Evolutionary conservation across 2,329 filamentous ascomycete species (phyloP), one percentile per base, ranked within the genome.

Genomic region (Alternaria viburni): DNA sequence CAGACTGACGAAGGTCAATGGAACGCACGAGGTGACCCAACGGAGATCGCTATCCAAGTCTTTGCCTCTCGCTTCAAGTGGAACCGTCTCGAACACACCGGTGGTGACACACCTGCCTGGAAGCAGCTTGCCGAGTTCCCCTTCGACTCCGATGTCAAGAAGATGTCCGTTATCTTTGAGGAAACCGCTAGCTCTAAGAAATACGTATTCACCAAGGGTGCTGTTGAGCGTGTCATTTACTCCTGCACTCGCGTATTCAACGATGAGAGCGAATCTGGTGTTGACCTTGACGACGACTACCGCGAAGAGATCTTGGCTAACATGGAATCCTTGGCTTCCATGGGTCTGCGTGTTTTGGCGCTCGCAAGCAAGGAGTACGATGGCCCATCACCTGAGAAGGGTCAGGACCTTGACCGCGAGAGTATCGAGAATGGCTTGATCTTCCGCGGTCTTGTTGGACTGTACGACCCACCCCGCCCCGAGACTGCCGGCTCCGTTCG

Each of bases 401-500:
- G 59, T 10, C 55, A 57, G 8, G 59, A 86, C 21, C 77, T 84
- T 10, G 80, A 86, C 12, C 90, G 93, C 2, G 80, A 82, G 12
- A 81, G 85, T 4, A 85, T 94, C 9, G 93, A 96, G 75, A 82
- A 84, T 44, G 84, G 87, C 32, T 86, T 97, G 23, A 86, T 84
- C 1, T 91, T 97, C 66, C 86, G 91, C 15, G 93, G 93, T 11
- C 85, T 97, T 10, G 89, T 91, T 54, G 93, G 92, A 62, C 90
- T 96, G 64, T 95, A 96, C 75, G 93, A 96, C 69, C 93, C 93
- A 5, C 93, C 93, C 49, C 91, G 93, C 2, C 88, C 88, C 4
- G 93, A 96, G 80, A 93, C 93, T 1, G 91, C 90, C 15, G 86
- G 74, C 57, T 78, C 81, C 21, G 81, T 83, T 52, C 69, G 69